Percentiles rank a stretch among this genome's conserved stretches.
phyloP scores from a whole-genome alignment of 2,329 filamentous ascomycete species.

The Cordyceps javanica region DNA sequence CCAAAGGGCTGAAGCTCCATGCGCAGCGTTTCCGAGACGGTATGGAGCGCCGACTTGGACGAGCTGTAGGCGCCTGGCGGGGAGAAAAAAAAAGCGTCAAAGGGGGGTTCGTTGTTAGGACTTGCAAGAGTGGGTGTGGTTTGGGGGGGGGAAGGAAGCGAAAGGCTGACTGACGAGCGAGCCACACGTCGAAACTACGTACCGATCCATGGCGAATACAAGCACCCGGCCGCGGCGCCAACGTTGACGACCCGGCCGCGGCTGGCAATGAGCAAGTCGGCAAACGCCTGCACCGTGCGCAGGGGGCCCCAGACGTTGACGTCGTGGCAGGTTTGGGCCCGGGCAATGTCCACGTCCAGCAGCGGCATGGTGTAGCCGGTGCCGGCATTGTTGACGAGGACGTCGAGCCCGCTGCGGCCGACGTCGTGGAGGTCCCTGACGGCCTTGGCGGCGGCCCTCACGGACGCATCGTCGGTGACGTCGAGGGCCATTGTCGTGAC shows the following conservation, averaged over 20 bases:
- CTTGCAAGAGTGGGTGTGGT: no score
- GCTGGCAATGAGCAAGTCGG: constrained; percentile 20
- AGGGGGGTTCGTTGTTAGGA: no score
- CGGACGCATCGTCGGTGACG: constrained; percentile 23
- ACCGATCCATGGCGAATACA: constrained; percentile 11
- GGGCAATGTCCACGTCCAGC: constrained; percentile 24
- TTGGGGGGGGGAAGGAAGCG: no score
- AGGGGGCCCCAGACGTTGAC: constrained; percentile 36
- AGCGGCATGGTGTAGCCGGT: constrained; percentile 20
- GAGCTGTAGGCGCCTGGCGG: constrained; percentile 1
- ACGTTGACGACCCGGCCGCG: constrained; percentile 22
- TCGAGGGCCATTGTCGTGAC: constrained; percentile 26
- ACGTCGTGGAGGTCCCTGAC: constrained; percentile 15
- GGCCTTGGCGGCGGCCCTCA: constrained; percentile 18
- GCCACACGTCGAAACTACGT: background rate
- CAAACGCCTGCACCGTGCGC: constrained; percentile 29
- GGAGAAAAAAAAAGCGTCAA: background rate
- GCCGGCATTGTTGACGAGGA: constrained; percentile 21
- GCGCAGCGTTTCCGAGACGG: constrained; percentile 8
- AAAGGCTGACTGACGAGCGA: background rate
- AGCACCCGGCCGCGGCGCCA: background rate
- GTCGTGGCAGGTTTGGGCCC: constrained; percentile 32
- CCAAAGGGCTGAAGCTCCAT: constrained; percentile 11
- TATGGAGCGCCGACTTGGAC: constrained; percentile 9
- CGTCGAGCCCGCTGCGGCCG: constrained; percentile 16